Evolutionary conservation across 202 grass and related monocot species (phyloP).

Genomic region (Zizania palustris): DNA sequence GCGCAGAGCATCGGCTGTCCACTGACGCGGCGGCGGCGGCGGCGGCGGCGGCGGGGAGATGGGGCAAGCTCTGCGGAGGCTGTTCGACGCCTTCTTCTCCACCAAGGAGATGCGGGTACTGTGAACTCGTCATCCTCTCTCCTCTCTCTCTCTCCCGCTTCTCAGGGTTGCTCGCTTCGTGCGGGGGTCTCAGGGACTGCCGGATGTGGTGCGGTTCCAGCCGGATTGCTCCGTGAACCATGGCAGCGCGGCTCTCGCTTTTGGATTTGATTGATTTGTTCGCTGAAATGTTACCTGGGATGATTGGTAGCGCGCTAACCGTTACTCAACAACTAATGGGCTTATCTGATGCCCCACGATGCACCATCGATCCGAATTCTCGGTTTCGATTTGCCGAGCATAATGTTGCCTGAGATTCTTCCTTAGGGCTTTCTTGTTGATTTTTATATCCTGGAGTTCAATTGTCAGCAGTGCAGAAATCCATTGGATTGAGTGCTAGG

Average conservation of each 20-base stretch:
- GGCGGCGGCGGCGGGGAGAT: constrained; percentile 38
- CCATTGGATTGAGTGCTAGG: neutral
- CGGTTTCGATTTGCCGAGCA: neutral
- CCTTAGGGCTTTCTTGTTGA: neutral
- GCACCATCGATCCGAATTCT: constrained; percentile 20
- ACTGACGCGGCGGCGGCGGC: neutral
- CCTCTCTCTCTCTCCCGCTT: neutral
- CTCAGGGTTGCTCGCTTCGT: neutral
- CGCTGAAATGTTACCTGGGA: neutral
- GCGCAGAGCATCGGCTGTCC: constrained; percentile 17
- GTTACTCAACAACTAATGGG: neutral
- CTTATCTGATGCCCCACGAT: neutral
- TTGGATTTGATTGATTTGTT: neutral
- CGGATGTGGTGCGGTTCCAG: neutral
- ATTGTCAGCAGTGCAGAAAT: neutral
- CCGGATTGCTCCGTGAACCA: neutral
- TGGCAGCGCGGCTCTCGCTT: neutral
- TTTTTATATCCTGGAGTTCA: neutral
- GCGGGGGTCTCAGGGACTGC: neutral
- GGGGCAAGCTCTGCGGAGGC: constrained; percentile 78
- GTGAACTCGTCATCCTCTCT: neutral
- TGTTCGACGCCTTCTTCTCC: constrained; percentile 84
- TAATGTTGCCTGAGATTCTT: neutral
- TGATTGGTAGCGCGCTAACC: neutral
- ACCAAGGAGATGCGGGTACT: constrained; percentile 81